Base-by-base conservation (phyloP, 352 stramenopile species). In the Phytophthora pluvialis region DNA sequence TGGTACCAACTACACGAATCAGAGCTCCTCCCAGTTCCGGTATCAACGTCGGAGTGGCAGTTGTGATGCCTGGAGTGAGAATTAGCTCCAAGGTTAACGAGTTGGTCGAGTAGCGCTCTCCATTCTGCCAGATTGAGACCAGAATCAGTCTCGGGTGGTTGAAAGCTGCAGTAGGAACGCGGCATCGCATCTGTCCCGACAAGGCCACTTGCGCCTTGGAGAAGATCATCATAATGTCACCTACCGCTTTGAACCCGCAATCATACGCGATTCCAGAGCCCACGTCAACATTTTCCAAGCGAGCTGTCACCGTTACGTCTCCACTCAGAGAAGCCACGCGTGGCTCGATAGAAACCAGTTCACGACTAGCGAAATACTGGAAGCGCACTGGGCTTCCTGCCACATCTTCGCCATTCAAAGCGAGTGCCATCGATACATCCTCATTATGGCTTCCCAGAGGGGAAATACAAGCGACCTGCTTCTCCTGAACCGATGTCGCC, bases 71-170 rank as follows among this genome's bases (percentile, higher is more conserved):
- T 4, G 72, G 61, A 9, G 39, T 9, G 0, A 29, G 13, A 32
- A 81, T 67, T 26, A 74, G 39, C 21, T 67, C 56, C 43, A 71
- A 80, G 0, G 48, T 45, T n/a, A 72, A 29, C 0, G 51, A 58
- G 32, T 86, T 81, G 10, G 46, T 40, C 6, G 76, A 77, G 16
- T 65, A 70, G 2, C 54, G 54, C 40, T 78, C 67, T 8, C 71
- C 67, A 21, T 78, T 75, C 31, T 71, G 48, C 67, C 64, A 85
- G 13, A 82, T 43, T 1, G 70, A 75, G 9, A 85, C 42, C 7
- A 56, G 13, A 6, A 75, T 25, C n/a, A 54, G 60, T 1, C 28
- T 32, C 0, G 61, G 54, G 18, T n/a, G 3, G 12, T 54, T 15
- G 13, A 71, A 43, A 0, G 4, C 31, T 43, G 38, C 5, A 16